These are phyloP conservation scores for Schizophyllum commune DNA, from an alignment of 1,284 basidiomycete genomes.

Conservation along the genomic window DNA sequence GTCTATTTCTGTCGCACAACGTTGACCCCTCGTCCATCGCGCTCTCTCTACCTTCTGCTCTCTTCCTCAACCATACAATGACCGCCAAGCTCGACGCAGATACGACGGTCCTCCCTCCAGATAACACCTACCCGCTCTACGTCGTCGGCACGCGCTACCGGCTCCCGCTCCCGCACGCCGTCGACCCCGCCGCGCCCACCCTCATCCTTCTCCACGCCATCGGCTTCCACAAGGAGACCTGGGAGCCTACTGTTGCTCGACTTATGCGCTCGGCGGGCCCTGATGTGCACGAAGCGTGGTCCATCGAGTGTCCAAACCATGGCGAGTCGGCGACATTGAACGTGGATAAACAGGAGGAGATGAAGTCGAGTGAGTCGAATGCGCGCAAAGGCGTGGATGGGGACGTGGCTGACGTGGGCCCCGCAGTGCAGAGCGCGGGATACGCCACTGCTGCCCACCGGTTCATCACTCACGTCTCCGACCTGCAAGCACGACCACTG, in stretches of 20 bases:
- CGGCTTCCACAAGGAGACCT: constrained; percentile 61
- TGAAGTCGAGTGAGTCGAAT: constrained; percentile 37
- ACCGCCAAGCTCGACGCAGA: constrained; percentile 21
- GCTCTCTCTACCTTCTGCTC: not conserved
- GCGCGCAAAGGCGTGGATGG: constrained; percentile 1
- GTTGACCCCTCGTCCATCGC: not conserved
- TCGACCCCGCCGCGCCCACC: constrained; percentile 36
- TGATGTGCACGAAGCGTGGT: constrained; percentile 38
- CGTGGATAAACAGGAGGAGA: constrained; percentile 26
- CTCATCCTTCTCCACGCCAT: constrained; percentile 54
- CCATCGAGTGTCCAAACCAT: constrained; percentile 47
- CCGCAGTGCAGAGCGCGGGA: constrained; percentile 49
- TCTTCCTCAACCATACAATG: not conserved
- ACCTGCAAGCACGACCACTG: constrained; percentile 34
- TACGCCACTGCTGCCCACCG: constrained; percentile 47
- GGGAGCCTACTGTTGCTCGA: constrained; percentile 46
- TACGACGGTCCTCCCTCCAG: constrained; percentile 13
- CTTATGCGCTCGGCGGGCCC: constrained; percentile 25
- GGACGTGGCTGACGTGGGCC: not conserved
- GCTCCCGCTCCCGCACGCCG: constrained; percentile 22
- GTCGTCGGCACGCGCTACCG: constrained; percentile 51
- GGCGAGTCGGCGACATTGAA: constrained; percentile 38
- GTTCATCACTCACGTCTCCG: constrained; percentile 36
- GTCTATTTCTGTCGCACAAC: too few species aligned
- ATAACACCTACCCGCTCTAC: constrained; percentile 35